A percentile compares a stretch with the other conserved stretches of the same genome.
These are phyloP conservation scores for Citrus sp. DNA, from an alignment of 345 rosid species.

Conservation along the genomic window DNA sequence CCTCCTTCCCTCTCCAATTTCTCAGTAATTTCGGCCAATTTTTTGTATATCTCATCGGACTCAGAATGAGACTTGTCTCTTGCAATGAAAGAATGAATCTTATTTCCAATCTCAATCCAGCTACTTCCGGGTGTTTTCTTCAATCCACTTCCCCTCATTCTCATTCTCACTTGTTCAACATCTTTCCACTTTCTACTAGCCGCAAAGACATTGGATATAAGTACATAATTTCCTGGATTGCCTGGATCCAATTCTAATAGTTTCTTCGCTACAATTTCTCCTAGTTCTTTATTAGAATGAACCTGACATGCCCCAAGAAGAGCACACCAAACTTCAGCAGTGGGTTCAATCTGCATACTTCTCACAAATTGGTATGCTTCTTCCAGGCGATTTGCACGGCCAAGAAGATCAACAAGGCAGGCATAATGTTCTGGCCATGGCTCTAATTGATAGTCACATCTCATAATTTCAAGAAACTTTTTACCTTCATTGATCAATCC, in stretches of 20 bases:
- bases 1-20: conserved; percentile 58
- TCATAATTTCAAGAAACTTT: conserved; percentile 56
- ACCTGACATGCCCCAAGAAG: conserved; percentile 72
- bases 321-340: conserved; percentile 89
- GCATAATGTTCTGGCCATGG: conserved; percentile 91
- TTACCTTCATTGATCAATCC: conserved; percentile 71
- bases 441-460: conserved; percentile 51
- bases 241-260: conserved; percentile 52
- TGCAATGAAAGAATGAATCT: conserved; percentile 68
- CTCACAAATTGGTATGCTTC: conserved; percentile 71
- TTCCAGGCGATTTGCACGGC: conserved; percentile 63
- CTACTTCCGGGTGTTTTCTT: conserved; percentile 86
- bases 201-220: conserved; percentile 75
- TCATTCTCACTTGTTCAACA: conserved; percentile 55
- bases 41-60: conserved; percentile 46
- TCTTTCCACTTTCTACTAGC: conserved; percentile 71
- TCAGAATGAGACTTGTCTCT: conserved; percentile 82
- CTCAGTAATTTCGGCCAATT: conserved; percentile 46
- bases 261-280: conserved; percentile 61
- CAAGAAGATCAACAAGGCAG: conserved; percentile 83
- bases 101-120: conserved; percentile 73
- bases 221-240: conserved; percentile 82
- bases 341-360: conserved; percentile 58
- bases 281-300: conserved; percentile 65
- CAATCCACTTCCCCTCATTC: conserved; percentile 69